Base-by-base conservation (phyloP, 345 rosid species). In the Capsella bursapastoris region DNA sequence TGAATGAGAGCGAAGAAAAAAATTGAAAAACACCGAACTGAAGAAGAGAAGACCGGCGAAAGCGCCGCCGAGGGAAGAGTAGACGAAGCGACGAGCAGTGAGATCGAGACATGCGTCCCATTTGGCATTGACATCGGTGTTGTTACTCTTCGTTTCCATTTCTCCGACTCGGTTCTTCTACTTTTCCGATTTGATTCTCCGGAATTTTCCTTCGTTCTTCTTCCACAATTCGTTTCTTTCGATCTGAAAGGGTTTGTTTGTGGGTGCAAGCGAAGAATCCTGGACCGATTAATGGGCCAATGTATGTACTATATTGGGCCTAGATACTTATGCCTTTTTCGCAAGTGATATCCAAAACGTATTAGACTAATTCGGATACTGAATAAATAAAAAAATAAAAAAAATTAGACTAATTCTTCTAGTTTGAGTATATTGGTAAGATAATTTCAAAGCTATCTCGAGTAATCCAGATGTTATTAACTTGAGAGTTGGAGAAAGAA, bases 61-160 rank as follows among this genome's bases (percentile, higher is more conserved):
- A 13, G 89, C 92, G 63, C 99, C 97, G 68, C 85, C 90, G 71
- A 88, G 60, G 78, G 99, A 85, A 2, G 97, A 86, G 86, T 95
- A 95, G 55, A 87, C 85, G 70, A 85, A 76, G 57, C 99, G 92
- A 27, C 97, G 99, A 51, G 86, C 80, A 11, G 91, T 84, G 64
- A 92, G 97, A 87, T 92, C 97, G 78, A 90, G 68, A 82, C 97
- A 95, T 6, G 86, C 89, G 83, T 92, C 97, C 97, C 97, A 92
- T 76, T 95, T 92, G 0, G 97, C 89, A 76, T 86, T 84, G 38
- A 87, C 77, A 68, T 89, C 90, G 43, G 35, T 56, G 34, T 71
- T 56, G 38, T 73, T 82, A 37, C 73, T 82, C 71, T 73, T 82
- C 52, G 53, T 84, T 15, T 64, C 85, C 89, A 83, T 81, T 59